Percentiles rank a stretch among this genome's conserved stretches.
Conservation (phyloP, 768 basidiomycete genomes). For the Kwoniella europaea region DNA sequence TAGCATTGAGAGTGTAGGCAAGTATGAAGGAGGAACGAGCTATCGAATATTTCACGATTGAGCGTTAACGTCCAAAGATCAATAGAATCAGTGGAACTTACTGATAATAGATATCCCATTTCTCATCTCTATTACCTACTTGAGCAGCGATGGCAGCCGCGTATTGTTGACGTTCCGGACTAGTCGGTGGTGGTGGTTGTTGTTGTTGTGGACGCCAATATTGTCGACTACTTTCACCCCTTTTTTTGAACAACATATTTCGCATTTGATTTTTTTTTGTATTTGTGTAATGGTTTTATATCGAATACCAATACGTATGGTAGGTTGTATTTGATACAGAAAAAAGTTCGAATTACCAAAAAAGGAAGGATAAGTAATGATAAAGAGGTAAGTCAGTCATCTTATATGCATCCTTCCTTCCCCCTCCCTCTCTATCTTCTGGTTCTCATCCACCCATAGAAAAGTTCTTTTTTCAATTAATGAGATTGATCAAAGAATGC, state of each 20-base stretch:
- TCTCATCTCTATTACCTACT: conserved; percentile 18
- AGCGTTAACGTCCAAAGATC: neutral
- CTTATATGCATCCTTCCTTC: neutral
- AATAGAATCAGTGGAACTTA: neutral
- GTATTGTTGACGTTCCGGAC: conserved; percentile 5
- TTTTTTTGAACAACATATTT: neutral
- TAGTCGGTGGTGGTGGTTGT: neutral
- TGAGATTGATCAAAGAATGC: neutral
- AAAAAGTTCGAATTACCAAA: neutral
- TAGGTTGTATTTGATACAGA: no score
- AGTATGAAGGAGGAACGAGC: conserved; percentile 15
- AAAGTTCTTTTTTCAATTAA: no score
- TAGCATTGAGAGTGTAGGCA: conserved; percentile 21
- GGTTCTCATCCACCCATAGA: no score
- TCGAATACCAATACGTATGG: no score
- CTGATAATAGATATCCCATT: conserved; percentile 29
- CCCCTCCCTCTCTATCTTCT: neutral
- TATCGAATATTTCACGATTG: neutral
- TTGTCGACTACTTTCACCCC: conserved; percentile 1
- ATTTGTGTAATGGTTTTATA: neutral
- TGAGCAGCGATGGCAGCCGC: conserved; percentile 3
- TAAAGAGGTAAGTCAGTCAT: neutral
- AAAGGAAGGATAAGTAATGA: neutral
- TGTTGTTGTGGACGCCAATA: neutral
- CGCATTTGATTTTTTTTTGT: neutral